Evolutionary conservation across 768 basidiomycete genomes (phyloP), one percentile per base, ranked within the genome.

Genomic region (Boletus pseudo-olivaceus): DNA sequence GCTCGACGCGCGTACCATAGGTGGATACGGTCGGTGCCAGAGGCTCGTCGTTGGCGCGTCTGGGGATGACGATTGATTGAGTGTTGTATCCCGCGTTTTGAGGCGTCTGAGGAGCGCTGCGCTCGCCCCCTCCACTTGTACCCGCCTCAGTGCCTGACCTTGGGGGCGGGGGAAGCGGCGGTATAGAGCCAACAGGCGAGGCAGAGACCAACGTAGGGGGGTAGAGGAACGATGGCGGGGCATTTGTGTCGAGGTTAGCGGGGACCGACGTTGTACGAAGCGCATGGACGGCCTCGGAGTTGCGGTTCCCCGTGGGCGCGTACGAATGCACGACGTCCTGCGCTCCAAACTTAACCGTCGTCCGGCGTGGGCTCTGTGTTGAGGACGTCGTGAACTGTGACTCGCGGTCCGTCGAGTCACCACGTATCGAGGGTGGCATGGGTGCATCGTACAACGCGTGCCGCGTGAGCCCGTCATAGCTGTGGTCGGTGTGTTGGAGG

Each of bases 371-470:
- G 64, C 73, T 57, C 65, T 72, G 45, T 47, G 68, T 63, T 10
- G 65, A 66, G 2, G 64, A 66, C 27, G 52, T 35, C 9, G 69
- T 67, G 29, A 56, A 1, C 47, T 73, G 56, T 15, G 75, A 73
- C 11, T 73, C 72, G 4, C 74, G 71, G 26, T 82, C 78, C 29
- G 30, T 70, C 65, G 56, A 78, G 73, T 56, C 71, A 56, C 27
- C 64, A 51, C 37, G 67, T 7, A 44, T 32, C 5, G 53, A 46
- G 30, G 89, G 8, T 15, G 46, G 87, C 65, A 97, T 81, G 3
- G 95, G 95, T 11, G 87, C 82, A 66, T 98, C 95, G 66, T 92
- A 94, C 7, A 98, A 77, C 60, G 94, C 87, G 65, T 92, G 93
- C 20, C 94, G 78, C 58, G 82, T 79, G 61, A 95, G 64, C 33